Conservation (phyloP, 2,329 filamentous ascomycete species). For the Arthrobotrys conoides region DNA sequence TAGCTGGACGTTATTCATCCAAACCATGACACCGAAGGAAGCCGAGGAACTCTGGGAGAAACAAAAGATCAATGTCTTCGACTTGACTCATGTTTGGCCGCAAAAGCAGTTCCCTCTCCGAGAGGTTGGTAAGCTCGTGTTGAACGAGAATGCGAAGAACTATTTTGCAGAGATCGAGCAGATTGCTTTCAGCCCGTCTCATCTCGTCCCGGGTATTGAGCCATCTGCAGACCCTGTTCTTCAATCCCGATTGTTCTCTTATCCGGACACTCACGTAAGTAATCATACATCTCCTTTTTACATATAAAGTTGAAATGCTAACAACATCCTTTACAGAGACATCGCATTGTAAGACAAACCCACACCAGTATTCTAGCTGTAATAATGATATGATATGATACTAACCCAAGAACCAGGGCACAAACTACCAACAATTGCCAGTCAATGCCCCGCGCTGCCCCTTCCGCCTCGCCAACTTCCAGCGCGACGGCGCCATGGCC, state of each 20-base stretch:
- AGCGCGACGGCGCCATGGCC: conserved; percentile 80
- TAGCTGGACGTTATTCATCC: conserved; percentile 71
- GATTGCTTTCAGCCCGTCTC: conserved; percentile 77
- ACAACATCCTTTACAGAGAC: conserved; percentile 37
- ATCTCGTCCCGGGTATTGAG: conserved; percentile 78
- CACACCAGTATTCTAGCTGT: not conserved
- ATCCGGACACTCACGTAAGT: conserved; percentile 74
- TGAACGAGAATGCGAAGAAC: conserved; percentile 73
- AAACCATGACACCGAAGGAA: conserved; percentile 72
- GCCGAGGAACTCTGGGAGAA: conserved; percentile 68
- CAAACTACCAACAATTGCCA: conserved; percentile 74
- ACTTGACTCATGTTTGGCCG: conserved; percentile 73
- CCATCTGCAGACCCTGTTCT: conserved; percentile 79
- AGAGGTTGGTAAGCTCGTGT: conserved; percentile 70
- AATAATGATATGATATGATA: not conserved
- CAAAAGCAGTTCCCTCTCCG: conserved; percentile 70
- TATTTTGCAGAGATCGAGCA: conserved; percentile 80
- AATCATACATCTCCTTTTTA: not conserved
- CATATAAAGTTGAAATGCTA: not conserved
- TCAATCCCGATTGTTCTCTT: conserved; percentile 79
- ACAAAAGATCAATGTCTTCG: conserved; percentile 71
- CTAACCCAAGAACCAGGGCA: conserved; percentile 67
- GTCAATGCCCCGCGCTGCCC: conserved; percentile 66
- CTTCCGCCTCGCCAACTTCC: conserved; percentile 73
- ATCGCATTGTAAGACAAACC: conserved; percentile 51